Evolutionary conservation across 768 basidiomycete genomes (phyloP).

Genomic region (Amanita pallidorosea): DNA sequence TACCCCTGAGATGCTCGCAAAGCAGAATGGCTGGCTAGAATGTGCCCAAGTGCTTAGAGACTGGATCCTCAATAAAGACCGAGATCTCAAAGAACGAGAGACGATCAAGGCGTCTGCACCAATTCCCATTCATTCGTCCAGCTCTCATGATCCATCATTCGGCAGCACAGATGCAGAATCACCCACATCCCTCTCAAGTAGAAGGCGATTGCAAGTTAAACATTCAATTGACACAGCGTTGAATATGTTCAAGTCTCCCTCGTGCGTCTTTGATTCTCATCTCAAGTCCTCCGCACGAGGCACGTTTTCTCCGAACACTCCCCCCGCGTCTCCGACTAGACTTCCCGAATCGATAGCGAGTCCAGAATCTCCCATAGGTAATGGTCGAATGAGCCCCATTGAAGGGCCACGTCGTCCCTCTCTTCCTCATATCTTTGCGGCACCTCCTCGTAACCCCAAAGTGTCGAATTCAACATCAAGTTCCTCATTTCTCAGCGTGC

Average conservation of each 20-base stretch:
- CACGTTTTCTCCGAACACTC: slow-evolving; percentile 18
- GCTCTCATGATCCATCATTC: slow-evolving; percentile 2
- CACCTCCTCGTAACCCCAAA: slow-evolving; percentile 23
- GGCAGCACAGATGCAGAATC: slow-evolving; percentile 16
- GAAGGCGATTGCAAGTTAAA: slow-evolving; percentile 58
- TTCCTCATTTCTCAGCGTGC: slow-evolving; percentile 19
- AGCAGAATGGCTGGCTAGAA: slow-evolving; percentile 68
- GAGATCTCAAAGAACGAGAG: slow-evolving; percentile 46
- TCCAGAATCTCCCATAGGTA: slow-evolving; percentile 18
- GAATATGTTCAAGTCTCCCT: slow-evolving; percentile 35
- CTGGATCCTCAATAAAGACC: slow-evolving; percentile 54
- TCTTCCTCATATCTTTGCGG: slow-evolving; percentile 43
- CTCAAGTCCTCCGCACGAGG: slow-evolving; percentile 5
- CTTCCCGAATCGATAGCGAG: slow-evolving; percentile 33
- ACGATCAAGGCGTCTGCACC: slow-evolving; percentile 13
- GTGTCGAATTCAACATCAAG: slow-evolving; percentile 20
- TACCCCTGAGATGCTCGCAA: slow-evolving; percentile 78
- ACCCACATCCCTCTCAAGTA: slow-evolving; percentile 18
- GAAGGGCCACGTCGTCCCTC: slow-evolving; percentile 53
- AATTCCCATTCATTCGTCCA: not conserved
- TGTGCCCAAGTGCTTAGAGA: slow-evolving; percentile 65
- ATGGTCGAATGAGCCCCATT: slow-evolving; percentile 17
- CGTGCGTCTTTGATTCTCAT: slow-evolving; percentile 5
- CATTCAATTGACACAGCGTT: slow-evolving; percentile 70
- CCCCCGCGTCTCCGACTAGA: slow-evolving; percentile 28